Percentiles rank a stretch among this genome's conserved stretches.
Evolutionary conservation across 2,329 filamentous ascomycete species (phyloP).

Genomic region (Penicillium capsulatum): DNA sequence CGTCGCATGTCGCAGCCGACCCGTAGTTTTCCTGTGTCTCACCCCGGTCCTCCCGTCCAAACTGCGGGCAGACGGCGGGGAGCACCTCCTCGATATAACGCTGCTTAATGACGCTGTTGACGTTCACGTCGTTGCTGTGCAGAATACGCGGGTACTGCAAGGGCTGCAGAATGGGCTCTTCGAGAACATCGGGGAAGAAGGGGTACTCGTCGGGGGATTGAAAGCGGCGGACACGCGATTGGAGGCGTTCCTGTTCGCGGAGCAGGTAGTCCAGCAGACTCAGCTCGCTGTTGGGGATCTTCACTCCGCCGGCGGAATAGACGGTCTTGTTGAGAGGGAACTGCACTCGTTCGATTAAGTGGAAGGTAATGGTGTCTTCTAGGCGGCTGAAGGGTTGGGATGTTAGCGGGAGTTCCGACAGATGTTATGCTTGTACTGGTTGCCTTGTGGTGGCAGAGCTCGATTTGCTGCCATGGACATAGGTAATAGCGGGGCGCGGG

Average conservation of each 20-base stretch:
- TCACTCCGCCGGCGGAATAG: conserved; percentile 75
- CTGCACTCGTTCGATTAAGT: conserved; percentile 95
- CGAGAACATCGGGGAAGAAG: conserved; percentile 82
- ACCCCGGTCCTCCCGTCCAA: conserved; percentile 69
- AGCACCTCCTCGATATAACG: conserved; percentile 82
- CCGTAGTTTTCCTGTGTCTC: conserved; percentile 94
- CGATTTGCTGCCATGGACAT: background rate
- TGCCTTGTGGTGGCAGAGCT: background rate
- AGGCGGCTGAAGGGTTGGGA: conserved; percentile 61
- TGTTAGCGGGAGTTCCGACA: conserved; percentile 9
- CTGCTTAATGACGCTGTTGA: conserved; percentile 80
- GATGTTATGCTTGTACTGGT: too few species aligned
- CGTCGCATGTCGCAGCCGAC: conserved; percentile 84
- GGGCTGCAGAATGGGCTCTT: conserved; percentile 77
- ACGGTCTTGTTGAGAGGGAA: conserved; percentile 89
- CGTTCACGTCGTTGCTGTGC: conserved; percentile 81
- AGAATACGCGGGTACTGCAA: conserved; percentile 85
- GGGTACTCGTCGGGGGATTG: conserved; percentile 96
- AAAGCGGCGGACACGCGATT: conserved; percentile 90
- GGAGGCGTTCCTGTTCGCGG: conserved; percentile 79
- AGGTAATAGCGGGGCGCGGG: conserved; percentile 5
- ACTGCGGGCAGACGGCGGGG: conserved; percentile 74
- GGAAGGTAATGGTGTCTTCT: conserved; percentile 96
- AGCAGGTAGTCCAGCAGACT: conserved; percentile 95
- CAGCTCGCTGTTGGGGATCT: conserved; percentile 66